Base-by-base conservation (phyloP, 1,139 yeast genomes). In the Kodamaea plutei region DNA sequence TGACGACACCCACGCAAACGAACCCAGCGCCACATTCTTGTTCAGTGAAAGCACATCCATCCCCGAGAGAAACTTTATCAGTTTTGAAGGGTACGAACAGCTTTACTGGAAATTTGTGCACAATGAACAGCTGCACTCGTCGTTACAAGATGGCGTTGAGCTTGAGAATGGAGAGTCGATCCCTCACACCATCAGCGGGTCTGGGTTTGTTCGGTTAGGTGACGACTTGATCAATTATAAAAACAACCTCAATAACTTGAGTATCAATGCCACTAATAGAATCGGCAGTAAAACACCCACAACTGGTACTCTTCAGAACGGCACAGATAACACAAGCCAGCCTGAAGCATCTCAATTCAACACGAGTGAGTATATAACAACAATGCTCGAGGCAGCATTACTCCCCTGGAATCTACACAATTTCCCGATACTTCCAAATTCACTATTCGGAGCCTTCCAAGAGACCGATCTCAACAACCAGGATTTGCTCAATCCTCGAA, bases 331-430 rank as follows among this genome's bases (percentile, higher is more conserved):
- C 11, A 11, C 12, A 10, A 20, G 12, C 11, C 37, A 36, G 9
- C 26, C 32, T 15, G 56, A 50, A 19, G 41, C 43, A 5, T 37
- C 46, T n/a, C 51, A 47, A 26, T 52, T 44, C 32, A 55, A 54
- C 32, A 45, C 55, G 4, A 32, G 30, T 5, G 50, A 48, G 8
- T 54, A 52, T 29, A 51, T 52, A 12, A 36, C 46, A 12, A 44
- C 43, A 15, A 35, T 47, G n/a, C 37, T 50, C 9, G 43, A 48
- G 18, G 41, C 58, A 5, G 48, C 64, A 1, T 47, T 66, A 13
- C 61, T 67, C 41, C 79, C 83, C 0, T 87, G 95, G 93, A 83
- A 83, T 47, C 56, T 84, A 32, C 76, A 78, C 39, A 80, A 82
- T 44, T 38, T 85, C 10, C 79, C 93, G 0, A 53, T 71, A 4